Conservation (phyloP, 2,329 filamentous ascomycete species). For the Hymenoscyphus infarciens region DNA sequence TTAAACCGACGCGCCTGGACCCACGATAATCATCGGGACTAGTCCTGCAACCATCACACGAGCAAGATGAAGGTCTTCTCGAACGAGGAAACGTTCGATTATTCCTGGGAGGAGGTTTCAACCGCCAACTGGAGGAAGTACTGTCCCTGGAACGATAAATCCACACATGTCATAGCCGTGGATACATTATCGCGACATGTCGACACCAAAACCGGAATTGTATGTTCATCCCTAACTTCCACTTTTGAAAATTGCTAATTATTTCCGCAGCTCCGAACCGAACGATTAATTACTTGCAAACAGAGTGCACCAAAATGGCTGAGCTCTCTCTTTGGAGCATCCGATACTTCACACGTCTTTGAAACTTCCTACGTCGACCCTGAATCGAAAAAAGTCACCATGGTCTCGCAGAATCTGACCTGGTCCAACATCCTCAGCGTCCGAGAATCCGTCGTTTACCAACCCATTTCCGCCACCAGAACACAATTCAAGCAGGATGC, state of each 20-base stretch:
- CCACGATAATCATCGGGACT: conserved; percentile 8
- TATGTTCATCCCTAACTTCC: conserved; percentile 40
- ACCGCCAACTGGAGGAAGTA: conserved; percentile 99
- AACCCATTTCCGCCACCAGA: conserved; percentile 52
- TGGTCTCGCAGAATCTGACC: conserved; percentile 94
- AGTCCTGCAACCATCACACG: conserved; percentile 29
- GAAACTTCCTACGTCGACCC: conserved; percentile 96
- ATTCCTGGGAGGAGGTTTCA: conserved; percentile 98
- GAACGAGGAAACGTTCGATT: conserved; percentile 85
- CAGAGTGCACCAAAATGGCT: conserved; percentile 77
- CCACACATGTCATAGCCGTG: conserved; percentile 92
- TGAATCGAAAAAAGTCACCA: conserved; percentile 77
- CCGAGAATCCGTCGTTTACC: conserved; percentile 88
- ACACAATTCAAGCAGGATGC: conserved; percentile 89
- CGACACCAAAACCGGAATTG: conserved; percentile 62
- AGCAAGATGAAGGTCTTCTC: conserved; percentile 89
- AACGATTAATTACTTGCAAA: conserved; percentile 62
- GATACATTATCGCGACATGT: conserved; percentile 79
- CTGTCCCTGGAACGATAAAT: conserved; percentile 97
- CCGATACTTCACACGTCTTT: conserved; percentile 83
- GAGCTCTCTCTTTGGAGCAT: conserved; percentile 71
- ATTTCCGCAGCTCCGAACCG: conserved; percentile 58
- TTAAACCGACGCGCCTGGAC: conserved; percentile 1
- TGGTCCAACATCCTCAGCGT: conserved; percentile 87
- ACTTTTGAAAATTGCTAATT: conserved; percentile 15